Evolutionary conservation across 257 asterid species (phyloP), one percentile per base, ranked within the genome.

Genomic region (Rubia yunnanensis): DNA sequence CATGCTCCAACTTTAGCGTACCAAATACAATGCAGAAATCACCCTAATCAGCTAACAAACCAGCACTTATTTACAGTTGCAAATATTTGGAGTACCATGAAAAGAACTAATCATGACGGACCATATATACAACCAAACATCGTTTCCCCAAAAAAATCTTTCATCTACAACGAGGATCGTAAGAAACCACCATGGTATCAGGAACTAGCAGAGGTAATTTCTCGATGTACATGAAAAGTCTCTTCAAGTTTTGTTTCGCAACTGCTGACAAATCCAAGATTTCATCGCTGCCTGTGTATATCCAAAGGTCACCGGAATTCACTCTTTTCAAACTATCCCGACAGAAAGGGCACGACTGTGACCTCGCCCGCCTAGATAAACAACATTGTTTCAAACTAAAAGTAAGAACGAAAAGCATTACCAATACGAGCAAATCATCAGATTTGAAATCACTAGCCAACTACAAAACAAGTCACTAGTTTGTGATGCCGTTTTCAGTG

Each of bases 331-430:
- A 86, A 67, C 81, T 76, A 38, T 88, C 91, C 41, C 97, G 90
- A 57, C 97, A 91, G 78, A 86, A 90, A 22, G 97, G 97, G 76
- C 97, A 91, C 5, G 97, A 91, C 66, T 83, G 85, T 13, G 96
- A 91, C 67, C 90, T 78, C 34, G 85, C 76, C 56, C 83, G 79
- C 97, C 96, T 91, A 78, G 14, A 71, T 30, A 35, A 70, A 72
- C 32, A 34, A 26, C 1, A 4, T 56, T 17, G 38, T 46, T 36
- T n/a, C 14, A 68, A 17, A 66, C 26, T 2, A 39, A 48, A n/a
- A 48, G 23, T 11, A 1, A 14, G 9, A 14, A 14, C 41, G 3
- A 1, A 23, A 9, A 36, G 44, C 49, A 41, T 10, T 46, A 17
- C 14, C 1, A 63, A 10, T 22, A 57, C 63, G 3, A 57, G n/a